These are phyloP conservation scores for Otatea glauca DNA, from an alignment of 176 grass and related monocot genomes.

Conservation along the genomic window DNA sequence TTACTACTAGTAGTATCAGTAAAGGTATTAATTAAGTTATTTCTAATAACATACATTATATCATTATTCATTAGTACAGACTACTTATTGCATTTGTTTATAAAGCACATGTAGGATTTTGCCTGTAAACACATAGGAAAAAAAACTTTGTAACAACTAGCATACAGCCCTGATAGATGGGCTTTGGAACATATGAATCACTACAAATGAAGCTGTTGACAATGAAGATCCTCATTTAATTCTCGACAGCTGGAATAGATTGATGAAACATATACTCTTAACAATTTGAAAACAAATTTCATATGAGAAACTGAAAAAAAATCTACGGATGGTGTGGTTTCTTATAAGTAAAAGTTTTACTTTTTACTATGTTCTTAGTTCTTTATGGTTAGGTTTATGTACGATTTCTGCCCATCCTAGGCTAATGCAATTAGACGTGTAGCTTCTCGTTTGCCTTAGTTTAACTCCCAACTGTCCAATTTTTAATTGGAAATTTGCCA, in stretches of 20 bases:
- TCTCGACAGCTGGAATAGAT: neutral
- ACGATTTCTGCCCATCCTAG: neutral
- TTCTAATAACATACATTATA: neutral
- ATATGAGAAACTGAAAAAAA: neutral
- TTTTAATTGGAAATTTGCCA: neutral
- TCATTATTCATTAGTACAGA: neutral
- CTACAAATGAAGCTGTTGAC: conserved; percentile 18
- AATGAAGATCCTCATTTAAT: neutral
- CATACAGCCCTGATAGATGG: neutral
- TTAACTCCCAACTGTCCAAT: neutral
- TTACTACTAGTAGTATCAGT: neutral
- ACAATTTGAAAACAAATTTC: neutral
- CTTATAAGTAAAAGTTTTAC: neutral
- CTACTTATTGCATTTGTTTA: conserved; percentile 19
- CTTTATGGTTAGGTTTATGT: conserved; percentile 28
- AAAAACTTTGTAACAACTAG: conserved; percentile 16
- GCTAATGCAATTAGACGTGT: conserved; percentile 8
- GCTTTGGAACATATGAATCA: neutral
- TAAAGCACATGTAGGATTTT: neutral
- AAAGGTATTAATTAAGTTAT: neutral
- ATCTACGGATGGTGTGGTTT: conserved; percentile 9
- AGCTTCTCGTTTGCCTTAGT: neutral
- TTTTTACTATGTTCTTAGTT: neutral
- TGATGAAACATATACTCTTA: neutral
- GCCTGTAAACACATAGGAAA: neutral